phyloP scores from a whole-genome alignment of 2,329 filamentous ascomycete species.

The Monosporascus cannonballus region DNA sequence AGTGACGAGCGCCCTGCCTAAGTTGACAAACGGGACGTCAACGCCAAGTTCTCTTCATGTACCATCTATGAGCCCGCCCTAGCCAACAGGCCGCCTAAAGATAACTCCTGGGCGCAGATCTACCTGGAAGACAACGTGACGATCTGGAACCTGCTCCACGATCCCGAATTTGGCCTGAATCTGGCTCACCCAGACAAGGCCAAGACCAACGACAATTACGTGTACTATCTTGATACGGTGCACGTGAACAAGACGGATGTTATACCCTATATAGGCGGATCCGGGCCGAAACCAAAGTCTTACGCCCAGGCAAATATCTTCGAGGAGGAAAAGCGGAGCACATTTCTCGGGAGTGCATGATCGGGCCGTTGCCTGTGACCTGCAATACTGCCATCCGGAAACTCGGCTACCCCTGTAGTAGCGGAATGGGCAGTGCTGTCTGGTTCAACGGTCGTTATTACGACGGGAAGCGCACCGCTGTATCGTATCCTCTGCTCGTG shows the following conservation, averaged over 20 bases:
- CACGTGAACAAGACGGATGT: slow-evolving; percentile 42
- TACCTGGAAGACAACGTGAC: slow-evolving; percentile 34
- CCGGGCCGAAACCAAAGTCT: slow-evolving; percentile 27
- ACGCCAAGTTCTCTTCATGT: slow-evolving; percentile 6
- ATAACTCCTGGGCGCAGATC: slow-evolving; percentile 36
- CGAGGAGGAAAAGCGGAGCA: slow-evolving; percentile 34
- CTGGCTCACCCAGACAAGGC: slow-evolving; percentile 33
- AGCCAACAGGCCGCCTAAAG: slow-evolving; percentile 29
- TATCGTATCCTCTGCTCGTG: slow-evolving; percentile 29
- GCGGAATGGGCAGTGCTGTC: slow-evolving; percentile 30
- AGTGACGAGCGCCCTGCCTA: slow-evolving; percentile 4
- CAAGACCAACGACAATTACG: slow-evolving; percentile 37
- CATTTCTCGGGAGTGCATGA: slow-evolving; percentile 41
- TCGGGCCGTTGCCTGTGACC: slow-evolving; percentile 41
- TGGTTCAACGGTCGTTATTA: slow-evolving; percentile 30
- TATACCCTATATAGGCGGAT: slow-evolving; percentile 36
- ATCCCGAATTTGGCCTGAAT: slow-evolving; percentile 35
- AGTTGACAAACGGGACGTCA: neutral
- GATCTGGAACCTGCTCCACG: slow-evolving; percentile 37
- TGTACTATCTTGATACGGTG: slow-evolving; percentile 41
- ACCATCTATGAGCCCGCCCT: slow-evolving; percentile 12
- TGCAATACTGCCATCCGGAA: slow-evolving; percentile 30
- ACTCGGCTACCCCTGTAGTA: slow-evolving; percentile 38
- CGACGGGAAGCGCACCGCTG: slow-evolving; percentile 23
- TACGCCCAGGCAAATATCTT: slow-evolving; percentile 43